phyloP scores from a whole-genome alignment of 768 basidiomycete genomes.

The Suillus alpinus region DNA sequence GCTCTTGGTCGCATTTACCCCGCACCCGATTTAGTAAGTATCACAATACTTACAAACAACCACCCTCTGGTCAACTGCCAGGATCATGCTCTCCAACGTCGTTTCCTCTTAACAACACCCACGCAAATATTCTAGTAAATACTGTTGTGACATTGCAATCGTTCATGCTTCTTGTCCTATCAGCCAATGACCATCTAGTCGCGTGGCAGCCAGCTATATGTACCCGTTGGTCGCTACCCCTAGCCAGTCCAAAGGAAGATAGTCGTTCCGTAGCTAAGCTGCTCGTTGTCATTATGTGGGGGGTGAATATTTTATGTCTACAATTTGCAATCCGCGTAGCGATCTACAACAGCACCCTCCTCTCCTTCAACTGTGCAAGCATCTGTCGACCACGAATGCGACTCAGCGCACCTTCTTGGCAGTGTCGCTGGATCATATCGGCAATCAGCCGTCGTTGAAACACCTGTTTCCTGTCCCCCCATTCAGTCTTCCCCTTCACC shows the following conservation, averaged over 20 bases:
- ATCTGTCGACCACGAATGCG: conserved; percentile 15
- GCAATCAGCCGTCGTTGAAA: conserved; percentile 42
- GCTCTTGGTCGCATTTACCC: neutral
- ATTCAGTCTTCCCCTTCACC: conserved; percentile 42
- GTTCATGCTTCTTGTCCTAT: no score
- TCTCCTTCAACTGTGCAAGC: conserved; percentile 17
- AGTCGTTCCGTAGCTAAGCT: neutral
- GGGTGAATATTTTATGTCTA: conserved; percentile 7
- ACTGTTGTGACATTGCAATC: no score
- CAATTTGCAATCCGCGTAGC: conserved; percentile 8
- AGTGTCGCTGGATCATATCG: conserved; percentile 29
- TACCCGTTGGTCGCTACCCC: no score
- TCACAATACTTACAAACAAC: neutral
- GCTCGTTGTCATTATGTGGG: neutral
- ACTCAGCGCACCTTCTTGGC: conserved; percentile 25
- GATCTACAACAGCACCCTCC: conserved; percentile 11
- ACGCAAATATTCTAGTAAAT: neutral
- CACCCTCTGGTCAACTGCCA: neutral
- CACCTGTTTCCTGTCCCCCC: conserved; percentile 47
- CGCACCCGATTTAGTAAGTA: neutral
- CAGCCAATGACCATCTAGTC: neutral
- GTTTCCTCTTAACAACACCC: neutral
- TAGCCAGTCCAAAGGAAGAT: neutral
- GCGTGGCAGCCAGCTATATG: neutral
- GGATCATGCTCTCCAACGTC: no score